Evolutionary conservation across 768 basidiomycete species (phyloP), one percentile per base, ranked within the genome.

Genomic region (Amyloporia xantha): DNA sequence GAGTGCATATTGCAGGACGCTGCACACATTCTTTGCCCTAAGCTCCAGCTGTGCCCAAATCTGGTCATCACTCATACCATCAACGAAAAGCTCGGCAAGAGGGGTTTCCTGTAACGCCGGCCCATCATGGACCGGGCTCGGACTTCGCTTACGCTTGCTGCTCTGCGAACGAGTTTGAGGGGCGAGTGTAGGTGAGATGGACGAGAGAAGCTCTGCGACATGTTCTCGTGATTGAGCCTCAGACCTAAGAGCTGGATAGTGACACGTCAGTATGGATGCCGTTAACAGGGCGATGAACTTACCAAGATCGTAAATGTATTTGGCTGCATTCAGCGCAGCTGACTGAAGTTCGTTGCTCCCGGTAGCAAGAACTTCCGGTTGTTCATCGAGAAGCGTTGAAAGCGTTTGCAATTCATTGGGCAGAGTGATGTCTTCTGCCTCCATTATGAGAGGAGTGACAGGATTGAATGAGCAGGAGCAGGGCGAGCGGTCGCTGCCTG

Each of bases 11-110:
- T 86, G 77, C 36, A 95, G 67, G 43, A 86, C 76, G 36, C 77
- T 75, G 52, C 84, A 86, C 20, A 97, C 69, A 39, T 75, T 76
- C 52, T 80, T 76, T 13, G 83, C 72, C 38, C 90, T 73, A 47
- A 99, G 71, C 61, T 98, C 95, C 47, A 98, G 65, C 68, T 99
- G 95, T 35, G 84, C 84, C 95, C 95, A 99, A 23, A 97, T 71
- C 64, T 95, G 93, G 49, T 90, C 88, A 20, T 79, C 75, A 56
- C 82, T 85, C 79, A 96, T 84, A 15, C 77, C 84, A 19, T 91
- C 80, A 11, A 83, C 71, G 51, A 82, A 87, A 17, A 99, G 76
- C 28, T 77, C 78, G 5, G 79, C 71, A 2, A 97, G 65, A 5
- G 93, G 93, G 0, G 95, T 96, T 21, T 68, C 68, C 44, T 71